Percentiles rank a stretch among this genome's conserved stretches.
Conservation (phyloP, 768 basidiomycete genomes). For the Amanita brunnescens region DNA sequence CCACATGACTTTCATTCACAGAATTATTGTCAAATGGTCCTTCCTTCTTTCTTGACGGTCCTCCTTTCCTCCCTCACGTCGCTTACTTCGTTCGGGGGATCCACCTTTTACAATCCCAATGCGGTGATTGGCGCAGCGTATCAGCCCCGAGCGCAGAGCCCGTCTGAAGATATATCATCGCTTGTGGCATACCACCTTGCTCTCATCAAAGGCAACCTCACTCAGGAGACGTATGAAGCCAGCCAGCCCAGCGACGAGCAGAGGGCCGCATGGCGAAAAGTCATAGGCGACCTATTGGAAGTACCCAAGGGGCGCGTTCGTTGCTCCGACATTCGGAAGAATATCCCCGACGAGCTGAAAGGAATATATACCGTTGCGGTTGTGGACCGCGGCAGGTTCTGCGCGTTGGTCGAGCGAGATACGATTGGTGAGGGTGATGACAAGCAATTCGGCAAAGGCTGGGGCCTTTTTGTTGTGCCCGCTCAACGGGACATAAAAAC, state of each 20-base stretch:
- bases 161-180: not conserved
- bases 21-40: too few relatives aligned
- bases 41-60: too few relatives aligned
- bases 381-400: not conserved
- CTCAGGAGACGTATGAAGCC: not conserved
- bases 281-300: not conserved
- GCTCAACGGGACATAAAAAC: not conserved
- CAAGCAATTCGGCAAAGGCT: not conserved
- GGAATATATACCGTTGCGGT: not conserved
- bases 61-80: too few relatives aligned
- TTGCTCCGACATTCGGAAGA: not conserved
- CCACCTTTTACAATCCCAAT: too few relatives aligned
- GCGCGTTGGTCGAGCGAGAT: slow-evolving; percentile 4
- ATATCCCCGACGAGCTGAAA: not conserved
- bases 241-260: not conserved
- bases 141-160: too few relatives aligned
- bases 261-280: not conserved
- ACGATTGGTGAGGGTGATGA: not conserved
- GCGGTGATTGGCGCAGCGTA: too few relatives aligned
- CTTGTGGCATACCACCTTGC: not conserved
- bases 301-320: not conserved
- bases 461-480: slow-evolving; percentile 6
- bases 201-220: not conserved
- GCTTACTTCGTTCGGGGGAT: too few relatives aligned
- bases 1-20: too few relatives aligned